Conservation (phyloP, 345 rosid species). For the Eucalyptus curtisii region DNA sequence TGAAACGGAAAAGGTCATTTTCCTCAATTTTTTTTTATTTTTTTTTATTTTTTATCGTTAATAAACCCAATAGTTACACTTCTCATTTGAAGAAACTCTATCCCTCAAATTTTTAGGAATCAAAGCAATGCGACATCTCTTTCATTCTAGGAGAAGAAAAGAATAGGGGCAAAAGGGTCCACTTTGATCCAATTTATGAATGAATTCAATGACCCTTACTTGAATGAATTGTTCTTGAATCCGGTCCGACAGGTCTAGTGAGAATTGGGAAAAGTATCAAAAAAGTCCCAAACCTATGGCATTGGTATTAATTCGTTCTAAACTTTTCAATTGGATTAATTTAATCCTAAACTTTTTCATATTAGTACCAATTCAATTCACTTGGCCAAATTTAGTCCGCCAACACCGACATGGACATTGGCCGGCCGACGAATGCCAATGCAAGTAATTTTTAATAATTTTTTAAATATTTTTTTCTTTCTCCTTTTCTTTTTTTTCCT, state of each 20-base stretch:
- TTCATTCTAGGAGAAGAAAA: background rate
- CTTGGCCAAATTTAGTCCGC: rapidly evolving
- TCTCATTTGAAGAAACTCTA: background rate
- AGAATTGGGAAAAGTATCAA: background rate
- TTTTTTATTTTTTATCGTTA: background rate
- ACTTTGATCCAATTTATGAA: background rate
- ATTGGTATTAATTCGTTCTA: too few species aligned
- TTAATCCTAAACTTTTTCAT: too few species aligned
- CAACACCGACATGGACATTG: rapidly evolving
- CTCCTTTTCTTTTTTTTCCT: rapidly evolving
- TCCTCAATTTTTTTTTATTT: background rate
- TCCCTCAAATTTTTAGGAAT: background rate
- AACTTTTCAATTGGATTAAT: too few species aligned
- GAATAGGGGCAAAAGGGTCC: background rate
- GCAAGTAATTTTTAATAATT: too few species aligned
- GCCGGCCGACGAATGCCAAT: rapidly evolving
- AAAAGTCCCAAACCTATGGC: rapidly evolving
- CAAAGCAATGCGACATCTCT: background rate
- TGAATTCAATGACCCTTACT: background rate
- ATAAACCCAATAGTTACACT: background rate
- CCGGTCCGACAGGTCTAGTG: background rate
- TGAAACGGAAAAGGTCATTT: background rate
- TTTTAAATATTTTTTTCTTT: too few species aligned
- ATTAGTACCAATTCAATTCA: rapidly evolving
- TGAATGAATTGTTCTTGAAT: background rate